Evolutionary conservation across 2,329 filamentous ascomycete genomes (phyloP).

Genomic region (Ascosphaera apis): DNA sequence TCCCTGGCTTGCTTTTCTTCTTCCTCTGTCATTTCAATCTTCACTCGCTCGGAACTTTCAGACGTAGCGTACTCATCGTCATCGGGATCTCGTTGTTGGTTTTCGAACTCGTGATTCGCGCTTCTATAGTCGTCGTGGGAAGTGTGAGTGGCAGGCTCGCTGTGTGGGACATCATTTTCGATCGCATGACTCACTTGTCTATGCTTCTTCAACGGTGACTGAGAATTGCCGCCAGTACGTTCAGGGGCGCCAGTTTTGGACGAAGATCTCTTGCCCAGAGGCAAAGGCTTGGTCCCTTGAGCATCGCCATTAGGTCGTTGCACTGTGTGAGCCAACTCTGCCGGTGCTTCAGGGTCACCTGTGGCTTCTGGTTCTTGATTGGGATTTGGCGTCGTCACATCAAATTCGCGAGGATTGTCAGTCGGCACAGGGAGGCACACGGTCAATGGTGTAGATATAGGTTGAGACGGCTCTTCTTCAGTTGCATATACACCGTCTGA

Average conservation of each 20-base stretch:
- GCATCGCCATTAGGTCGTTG: background rate
- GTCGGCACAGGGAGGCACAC: conserved; percentile 31
- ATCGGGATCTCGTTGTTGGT: background rate
- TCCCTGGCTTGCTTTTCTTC: conserved; percentile 27
- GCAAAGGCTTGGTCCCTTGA: too few species aligned
- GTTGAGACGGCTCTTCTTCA: background rate
- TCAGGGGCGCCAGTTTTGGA: too few species aligned
- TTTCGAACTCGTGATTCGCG: background rate
- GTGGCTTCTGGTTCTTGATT: background rate
- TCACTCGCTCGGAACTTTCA: conserved; percentile 17
- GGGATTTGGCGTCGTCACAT: conserved; percentile 19
- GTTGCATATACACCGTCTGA: background rate
- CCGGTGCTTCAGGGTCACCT: too few species aligned
- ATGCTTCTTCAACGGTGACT: background rate
- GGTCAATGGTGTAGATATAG: background rate
- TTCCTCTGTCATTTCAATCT: conserved; percentile 34
- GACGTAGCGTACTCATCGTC: background rate
- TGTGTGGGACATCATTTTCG: background rate
- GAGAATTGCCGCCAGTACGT: background rate
- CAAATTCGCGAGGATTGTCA: conserved; percentile 39
- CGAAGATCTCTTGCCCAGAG: too few species aligned
- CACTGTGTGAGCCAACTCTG: too few species aligned
- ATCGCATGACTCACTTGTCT: background rate
- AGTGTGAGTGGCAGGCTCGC: background rate
- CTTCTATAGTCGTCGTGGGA: background rate